Base-by-base conservation (phyloP, 2,329 filamentous ascomycete species). In the Fusarium multiceps region DNA sequence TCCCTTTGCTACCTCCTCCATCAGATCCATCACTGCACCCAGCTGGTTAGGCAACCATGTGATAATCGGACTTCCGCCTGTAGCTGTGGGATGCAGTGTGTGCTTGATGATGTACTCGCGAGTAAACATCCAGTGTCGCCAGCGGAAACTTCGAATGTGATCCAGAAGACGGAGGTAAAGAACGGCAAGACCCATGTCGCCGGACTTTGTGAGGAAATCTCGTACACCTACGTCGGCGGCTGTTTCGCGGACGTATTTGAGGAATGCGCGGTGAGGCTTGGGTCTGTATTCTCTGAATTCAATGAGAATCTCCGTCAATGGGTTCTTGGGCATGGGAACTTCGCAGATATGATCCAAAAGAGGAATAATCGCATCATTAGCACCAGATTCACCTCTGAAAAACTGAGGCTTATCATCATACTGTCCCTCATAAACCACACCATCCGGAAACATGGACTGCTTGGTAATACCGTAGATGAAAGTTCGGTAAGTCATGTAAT, bases 401-500 rank as follows among this genome's bases (percentile, higher is more conserved):
- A 87, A 90, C 78, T 93, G 82, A 6, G 92, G 91, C 77, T 92
- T 78, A 64, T 81, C 80, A 63, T 91, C 89, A 70, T 90, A 90
- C 65, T 95, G 88, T 11, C 93, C 94, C 78, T 97, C 92, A 79
- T 98, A 98, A 48, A 97, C 82, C 10, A 98, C 95, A 11, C 95
- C 95, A 68, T 94, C 85, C 11, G 94, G 94, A 80, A 98, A 98
- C 94, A 98, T 97, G 75, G 89, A 91, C 81, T 98, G 94, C 49
- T 89, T 92, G 2, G 93, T 97, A 80, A 98, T 97, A 74, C 95
- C 95, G 77, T 97, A 97, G 82, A 98, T 98, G 84, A 98, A 98
- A 13, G 95, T 97, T 42, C 94, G 92, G 88, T 97, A 98, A 72
- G 88, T 91, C 63, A 92, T 93, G 82, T 98, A 98, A 72, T 93